phyloP scores from a whole-genome alignment of 352 stramenopile genomes.

The Globisporangium alternatum region DNA sequence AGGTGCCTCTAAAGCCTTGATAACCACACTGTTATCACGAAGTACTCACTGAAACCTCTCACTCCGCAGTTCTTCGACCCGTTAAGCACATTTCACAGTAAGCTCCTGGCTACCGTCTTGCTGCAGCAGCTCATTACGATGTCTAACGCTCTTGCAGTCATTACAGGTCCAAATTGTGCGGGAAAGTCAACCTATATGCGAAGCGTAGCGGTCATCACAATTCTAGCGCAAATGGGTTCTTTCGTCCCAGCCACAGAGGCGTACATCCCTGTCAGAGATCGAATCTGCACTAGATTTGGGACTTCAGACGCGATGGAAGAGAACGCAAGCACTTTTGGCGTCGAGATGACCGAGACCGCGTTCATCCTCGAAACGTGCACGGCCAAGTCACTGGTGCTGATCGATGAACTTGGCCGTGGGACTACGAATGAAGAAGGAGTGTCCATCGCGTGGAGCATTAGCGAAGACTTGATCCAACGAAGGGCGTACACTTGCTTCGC shows the following conservation, averaged over 20 bases:
- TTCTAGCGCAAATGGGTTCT: slow-evolving; percentile 90
- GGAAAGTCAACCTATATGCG: slow-evolving; percentile 91
- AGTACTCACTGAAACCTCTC: slow-evolving; percentile 6
- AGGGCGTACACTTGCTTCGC: slow-evolving; percentile 86
- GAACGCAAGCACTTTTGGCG: slow-evolving; percentile 89
- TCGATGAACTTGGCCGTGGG: slow-evolving; percentile 90
- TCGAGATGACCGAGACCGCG: slow-evolving; percentile 90
- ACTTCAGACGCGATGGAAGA: slow-evolving; percentile 93
- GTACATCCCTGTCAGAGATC: slow-evolving; percentile 78
- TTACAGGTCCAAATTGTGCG: slow-evolving; percentile 90
- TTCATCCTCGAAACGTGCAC: slow-evolving; percentile 83
- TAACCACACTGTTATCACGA: not conserved
- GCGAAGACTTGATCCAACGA: slow-evolving; percentile 72
- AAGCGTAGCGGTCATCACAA: slow-evolving; percentile 83
- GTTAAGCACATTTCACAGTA: slow-evolving; percentile 72
- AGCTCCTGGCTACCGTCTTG: slow-evolving; percentile 9
- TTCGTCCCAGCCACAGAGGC: slow-evolving; percentile 86
- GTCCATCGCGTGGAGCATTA: slow-evolving; percentile 87
- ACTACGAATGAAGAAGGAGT: slow-evolving; percentile 89
- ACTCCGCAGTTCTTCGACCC: slow-evolving; percentile 59
- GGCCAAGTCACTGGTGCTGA: slow-evolving; percentile 73
- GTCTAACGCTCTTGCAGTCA: slow-evolving; percentile 39
- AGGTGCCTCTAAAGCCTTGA: not conserved
- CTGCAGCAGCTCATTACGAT: slow-evolving; percentile 2
- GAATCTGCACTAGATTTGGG: slow-evolving; percentile 90